phyloP scores from a whole-genome alignment of 2,329 filamentous ascomycete species.

The Alternaria ethzedia region DNA sequence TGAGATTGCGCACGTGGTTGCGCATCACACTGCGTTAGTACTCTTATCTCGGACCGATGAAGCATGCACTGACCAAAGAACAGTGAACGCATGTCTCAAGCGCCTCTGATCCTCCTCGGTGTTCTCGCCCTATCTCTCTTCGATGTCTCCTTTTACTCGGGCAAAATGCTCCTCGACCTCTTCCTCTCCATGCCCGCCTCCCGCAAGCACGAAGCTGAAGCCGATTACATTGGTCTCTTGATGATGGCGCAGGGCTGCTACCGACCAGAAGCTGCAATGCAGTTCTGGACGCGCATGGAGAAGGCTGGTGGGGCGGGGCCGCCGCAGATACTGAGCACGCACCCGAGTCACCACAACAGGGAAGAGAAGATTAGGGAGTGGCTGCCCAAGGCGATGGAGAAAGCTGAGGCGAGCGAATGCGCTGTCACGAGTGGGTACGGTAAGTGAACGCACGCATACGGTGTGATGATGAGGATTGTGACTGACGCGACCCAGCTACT shows the following conservation, averaged over 20 bases:
- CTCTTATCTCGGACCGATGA: background rate
- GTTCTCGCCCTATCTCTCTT: slow-evolving; percentile 47
- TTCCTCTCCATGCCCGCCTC: slow-evolving; percentile 73
- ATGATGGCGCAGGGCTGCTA: slow-evolving; percentile 85
- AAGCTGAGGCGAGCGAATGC: slow-evolving; percentile 45
- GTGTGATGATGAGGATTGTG: background rate
- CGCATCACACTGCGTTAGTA: slow-evolving; percentile 43
- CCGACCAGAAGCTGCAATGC: slow-evolving; percentile 69
- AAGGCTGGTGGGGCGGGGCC: slow-evolving; percentile 56
- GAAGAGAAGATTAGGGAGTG: slow-evolving; percentile 70
- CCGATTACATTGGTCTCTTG: slow-evolving; percentile 80
- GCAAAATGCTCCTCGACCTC: slow-evolving; percentile 61
- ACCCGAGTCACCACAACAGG: slow-evolving; percentile 72
- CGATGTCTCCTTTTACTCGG: slow-evolving; percentile 51
- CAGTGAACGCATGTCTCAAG: slow-evolving; percentile 64
- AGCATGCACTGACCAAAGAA: background rate
- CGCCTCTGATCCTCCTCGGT: slow-evolving; percentile 48
- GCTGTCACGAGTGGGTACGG: slow-evolving; percentile 25
- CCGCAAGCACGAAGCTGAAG: slow-evolving; percentile 75
- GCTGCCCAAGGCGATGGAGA: slow-evolving; percentile 51
- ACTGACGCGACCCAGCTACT: slow-evolving; percentile 3
- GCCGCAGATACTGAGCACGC: slow-evolving; percentile 77
- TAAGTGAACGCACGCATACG: slow-evolving; percentile 10
- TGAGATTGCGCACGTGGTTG: slow-evolving; percentile 76
- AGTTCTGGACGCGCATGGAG: slow-evolving; percentile 70